phyloP scores from a whole-genome alignment of 352 stramenopile species.

The Albugo laibachii region DNA sequence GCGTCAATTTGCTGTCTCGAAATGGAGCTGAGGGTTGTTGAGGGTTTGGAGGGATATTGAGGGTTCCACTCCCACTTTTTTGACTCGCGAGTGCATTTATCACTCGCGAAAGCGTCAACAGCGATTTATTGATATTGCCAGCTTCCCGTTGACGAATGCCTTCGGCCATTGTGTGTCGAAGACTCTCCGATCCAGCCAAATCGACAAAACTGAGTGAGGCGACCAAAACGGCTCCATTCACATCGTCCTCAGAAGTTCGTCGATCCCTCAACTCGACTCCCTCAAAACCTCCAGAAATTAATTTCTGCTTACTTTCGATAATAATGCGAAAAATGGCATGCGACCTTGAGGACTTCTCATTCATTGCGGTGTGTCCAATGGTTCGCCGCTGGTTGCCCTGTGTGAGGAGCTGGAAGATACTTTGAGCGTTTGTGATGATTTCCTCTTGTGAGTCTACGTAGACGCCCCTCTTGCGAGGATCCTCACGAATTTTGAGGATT shows the following conservation, averaged over 20 bases:
- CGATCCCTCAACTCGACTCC: constrained; percentile 3
- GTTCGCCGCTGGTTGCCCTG: constrained; percentile 47
- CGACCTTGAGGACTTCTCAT: constrained; percentile 56
- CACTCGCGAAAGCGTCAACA: constrained; percentile 89
- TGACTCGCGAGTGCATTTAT: constrained; percentile 68
- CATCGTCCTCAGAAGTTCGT: constrained; percentile 39
- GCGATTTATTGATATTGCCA: constrained; percentile 92
- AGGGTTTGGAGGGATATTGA: constrained; percentile 9
- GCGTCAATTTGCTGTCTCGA: constrained; percentile 82
- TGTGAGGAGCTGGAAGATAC: constrained; percentile 34
- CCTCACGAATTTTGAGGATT: constrained; percentile 81
- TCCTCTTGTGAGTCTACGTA: constrained; percentile 93
- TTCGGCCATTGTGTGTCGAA: constrained; percentile 87
- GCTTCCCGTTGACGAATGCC: constrained; percentile 90
- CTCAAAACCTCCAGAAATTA: too few species aligned
- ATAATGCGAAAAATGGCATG: constrained; percentile 72
- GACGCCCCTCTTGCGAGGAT: constrained; percentile 84
- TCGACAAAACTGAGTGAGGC: constrained; percentile 95
- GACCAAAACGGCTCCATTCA: constrained; percentile 76
- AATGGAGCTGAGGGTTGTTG: constrained; percentile 21
- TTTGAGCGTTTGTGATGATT: constrained; percentile 73
- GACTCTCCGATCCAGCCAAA: constrained; percentile 93
- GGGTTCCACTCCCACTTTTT: constrained; percentile 9
- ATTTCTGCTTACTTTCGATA: constrained; percentile 63
- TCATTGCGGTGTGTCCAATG: constrained; percentile 58